phyloP scores from a whole-genome alignment of 495 filamentous ascomycete species.

The Pyrenula aspistea region DNA sequence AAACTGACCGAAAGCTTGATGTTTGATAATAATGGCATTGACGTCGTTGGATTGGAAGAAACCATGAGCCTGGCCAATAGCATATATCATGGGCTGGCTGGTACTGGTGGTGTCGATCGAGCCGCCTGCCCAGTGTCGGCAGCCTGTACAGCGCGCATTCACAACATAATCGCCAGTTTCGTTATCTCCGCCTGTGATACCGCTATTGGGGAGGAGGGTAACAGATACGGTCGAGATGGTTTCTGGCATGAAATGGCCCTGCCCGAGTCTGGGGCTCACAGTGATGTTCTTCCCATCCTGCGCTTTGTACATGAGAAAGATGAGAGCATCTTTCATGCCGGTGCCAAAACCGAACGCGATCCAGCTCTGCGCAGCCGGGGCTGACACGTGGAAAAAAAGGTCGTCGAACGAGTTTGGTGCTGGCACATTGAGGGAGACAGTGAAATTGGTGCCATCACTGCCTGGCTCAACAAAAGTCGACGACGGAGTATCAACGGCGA shows the following conservation, averaged over 20 bases:
- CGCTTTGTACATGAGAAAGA: conserved; percentile 37
- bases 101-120: conserved; percentile 23
- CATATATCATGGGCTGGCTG: conserved; percentile 40
- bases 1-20: conserved; percentile 36
- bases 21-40: conserved; percentile 33
- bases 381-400: conserved; percentile 35
- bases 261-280: conserved; percentile 30
- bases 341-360: conserved; percentile 38
- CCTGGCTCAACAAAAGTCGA: conserved; percentile 21
- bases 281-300: conserved; percentile 32
- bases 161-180: conserved; percentile 22
- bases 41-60: conserved; percentile 24
- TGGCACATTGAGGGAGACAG: conserved; percentile 33
- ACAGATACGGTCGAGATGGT: conserved; percentile 25
- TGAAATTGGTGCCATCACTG: conserved; percentile 14
- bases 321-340: conserved; percentile 37
- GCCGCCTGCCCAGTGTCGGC: conserved; percentile 29
- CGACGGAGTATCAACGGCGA: neutral
- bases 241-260: conserved; percentile 34
- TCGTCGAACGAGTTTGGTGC: conserved; percentile 19
- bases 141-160: conserved; percentile 36
- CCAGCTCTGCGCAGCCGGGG: conserved; percentile 27
- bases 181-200: conserved; percentile 23
- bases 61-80: conserved; percentile 30
- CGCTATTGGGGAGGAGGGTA: conserved; percentile 20